Evolutionary conservation across 2,329 filamentous ascomycete genomes (phyloP).

Genomic region (Gaeumannomyces sp.): DNA sequence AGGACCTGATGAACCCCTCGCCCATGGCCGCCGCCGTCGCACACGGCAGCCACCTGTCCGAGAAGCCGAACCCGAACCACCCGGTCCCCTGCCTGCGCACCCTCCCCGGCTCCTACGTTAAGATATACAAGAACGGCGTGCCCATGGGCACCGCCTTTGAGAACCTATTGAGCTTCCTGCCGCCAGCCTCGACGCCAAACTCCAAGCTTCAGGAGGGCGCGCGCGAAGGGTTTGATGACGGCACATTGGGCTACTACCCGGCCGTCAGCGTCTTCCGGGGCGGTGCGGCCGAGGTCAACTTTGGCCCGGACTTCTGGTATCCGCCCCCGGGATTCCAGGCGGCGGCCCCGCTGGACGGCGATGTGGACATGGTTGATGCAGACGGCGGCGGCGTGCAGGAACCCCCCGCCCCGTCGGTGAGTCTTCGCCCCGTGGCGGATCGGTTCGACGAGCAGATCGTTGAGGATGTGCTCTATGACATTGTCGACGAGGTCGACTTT

Average conservation of each 20-base stretch:
- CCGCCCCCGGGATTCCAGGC: conserved; percentile 57
- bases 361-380: conserved; percentile 42
- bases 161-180: conserved; percentile 82
- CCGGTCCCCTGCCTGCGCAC: conserved; percentile 70
- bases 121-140: conserved; percentile 87
- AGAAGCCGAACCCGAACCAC: conserved; percentile 66
- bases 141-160: conserved; percentile 83
- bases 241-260: conserved; percentile 91
- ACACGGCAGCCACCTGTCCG: conserved; percentile 28
- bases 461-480: conserved; percentile 87
- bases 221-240: conserved; percentile 84
- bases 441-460: conserved; percentile 89
- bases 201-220: conserved; percentile 67
- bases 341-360: conserved; percentile 25
- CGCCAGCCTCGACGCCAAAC: conserved; percentile 75
- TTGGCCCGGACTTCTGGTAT: conserved; percentile 89
- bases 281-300: conserved; percentile 87
- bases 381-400: conserved; percentile 19
- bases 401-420: conserved; percentile 13
- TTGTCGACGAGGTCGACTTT: conserved; percentile 91
- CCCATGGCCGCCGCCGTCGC: conserved; percentile 38
- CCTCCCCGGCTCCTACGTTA: conserved; percentile 78
- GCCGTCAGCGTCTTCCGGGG: conserved; percentile 88
- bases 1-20: conserved; percentile 71
- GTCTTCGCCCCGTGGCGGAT: conserved; percentile 60